Evolutionary conservation across 139 green algal species (phyloP).

Genomic region (Haematococcus lacustris): DNA sequence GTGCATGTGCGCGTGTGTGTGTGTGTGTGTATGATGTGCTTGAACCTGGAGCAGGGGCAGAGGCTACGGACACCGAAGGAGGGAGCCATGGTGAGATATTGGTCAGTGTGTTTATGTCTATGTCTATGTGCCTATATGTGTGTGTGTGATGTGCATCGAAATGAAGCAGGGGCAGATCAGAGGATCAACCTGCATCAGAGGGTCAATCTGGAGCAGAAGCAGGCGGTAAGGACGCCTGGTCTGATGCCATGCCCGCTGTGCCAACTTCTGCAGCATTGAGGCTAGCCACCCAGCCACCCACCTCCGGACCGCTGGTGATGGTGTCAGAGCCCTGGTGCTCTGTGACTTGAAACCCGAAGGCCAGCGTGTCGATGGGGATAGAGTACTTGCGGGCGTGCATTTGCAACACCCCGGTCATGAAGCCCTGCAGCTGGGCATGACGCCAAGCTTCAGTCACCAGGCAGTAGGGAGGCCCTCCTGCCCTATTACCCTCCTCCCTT

Average conservation of each 20-base stretch:
- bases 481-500: too few species aligned
- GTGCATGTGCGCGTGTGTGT: not conserved
- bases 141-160: too few species aligned
- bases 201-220: conserved; percentile 42
- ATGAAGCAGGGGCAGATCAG: too few species aligned
- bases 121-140: not conserved
- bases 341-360: conserved; percentile 63
- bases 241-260: too few species aligned
- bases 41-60: too few species aligned
- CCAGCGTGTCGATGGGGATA: conserved; percentile 77
- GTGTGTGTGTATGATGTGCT: not conserved
- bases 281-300: too few species aligned
- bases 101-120: not conserved
- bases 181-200: not conserved
- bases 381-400: conserved; percentile 74
- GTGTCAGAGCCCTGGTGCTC: conserved; percentile 3
- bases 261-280: too few species aligned
- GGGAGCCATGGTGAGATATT: not conserved
- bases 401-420: conserved; percentile 84
- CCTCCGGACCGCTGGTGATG: conserved; percentile 8
- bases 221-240: conserved; percentile 71
- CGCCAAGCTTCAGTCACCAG: too few species aligned
- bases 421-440: too few species aligned
- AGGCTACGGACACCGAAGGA: too few species aligned
- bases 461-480: too few species aligned